Evolutionary conservation across 148 eudicot genomes (phyloP).

Genomic region (Polygonum aviculare): DNA sequence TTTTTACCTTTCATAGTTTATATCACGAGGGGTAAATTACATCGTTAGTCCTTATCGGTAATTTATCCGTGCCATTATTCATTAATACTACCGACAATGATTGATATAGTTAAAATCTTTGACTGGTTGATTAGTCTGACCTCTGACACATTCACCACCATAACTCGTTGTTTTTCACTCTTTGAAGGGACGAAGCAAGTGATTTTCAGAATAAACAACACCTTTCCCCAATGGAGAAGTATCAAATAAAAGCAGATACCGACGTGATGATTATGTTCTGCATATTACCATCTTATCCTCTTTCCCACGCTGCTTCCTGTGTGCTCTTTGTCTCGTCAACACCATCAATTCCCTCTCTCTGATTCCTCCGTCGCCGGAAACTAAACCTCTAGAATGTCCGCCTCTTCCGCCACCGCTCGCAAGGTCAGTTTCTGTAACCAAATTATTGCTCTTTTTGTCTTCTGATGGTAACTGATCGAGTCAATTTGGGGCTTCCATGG

Average conservation of each 20-base stretch:
- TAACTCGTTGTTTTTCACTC: not conserved
- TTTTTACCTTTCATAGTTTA: too few species aligned
- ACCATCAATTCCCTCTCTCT: not conserved
- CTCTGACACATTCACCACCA: too few species aligned
- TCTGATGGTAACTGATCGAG: not conserved
- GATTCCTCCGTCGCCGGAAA: not conserved
- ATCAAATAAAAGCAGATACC: not conserved
- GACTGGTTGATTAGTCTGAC: too few species aligned
- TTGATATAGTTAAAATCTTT: too few species aligned
- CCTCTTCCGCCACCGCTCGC: conserved; percentile 37
- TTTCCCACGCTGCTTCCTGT: not conserved
- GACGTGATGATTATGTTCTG: not conserved
- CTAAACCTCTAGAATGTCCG: conserved; percentile 19
- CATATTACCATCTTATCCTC: not conserved
- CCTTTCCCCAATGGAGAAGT: conserved; percentile 11
- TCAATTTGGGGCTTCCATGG: not conserved
- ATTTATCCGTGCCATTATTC: too few species aligned
- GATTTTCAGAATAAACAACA: not conserved
- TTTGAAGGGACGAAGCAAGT: not conserved
- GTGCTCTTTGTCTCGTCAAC: not conserved
- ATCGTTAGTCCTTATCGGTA: too few species aligned
- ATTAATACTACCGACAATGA: too few species aligned
- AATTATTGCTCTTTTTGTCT: not conserved
- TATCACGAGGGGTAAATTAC: too few species aligned
- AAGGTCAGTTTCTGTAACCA: conserved; percentile 21